Base-by-base conservation (phyloP, 2,329 filamentous ascomycete genomes). In the Graphium sp. region DNA sequence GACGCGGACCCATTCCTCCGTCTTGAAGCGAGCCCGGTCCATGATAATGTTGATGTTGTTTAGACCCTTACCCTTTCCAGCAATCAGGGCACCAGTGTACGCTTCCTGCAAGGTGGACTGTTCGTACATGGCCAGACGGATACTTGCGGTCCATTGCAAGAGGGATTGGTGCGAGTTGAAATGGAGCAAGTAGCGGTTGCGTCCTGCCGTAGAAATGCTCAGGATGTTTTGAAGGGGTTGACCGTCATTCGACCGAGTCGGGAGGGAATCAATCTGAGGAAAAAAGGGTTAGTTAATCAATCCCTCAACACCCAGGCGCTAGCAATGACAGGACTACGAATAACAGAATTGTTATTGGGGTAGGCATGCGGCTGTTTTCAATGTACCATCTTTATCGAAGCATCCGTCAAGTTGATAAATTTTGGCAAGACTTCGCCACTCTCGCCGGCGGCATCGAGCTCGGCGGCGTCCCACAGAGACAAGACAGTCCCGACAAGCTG, bases 381-480 rank as follows among this genome's bases (percentile, higher is more conserved):
- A 35, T 53, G 40, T 64, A 94, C 89, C 84, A 95, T 94, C 53
- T 92, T 93, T 41, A 98, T 84, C 0, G 89, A 93, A 13, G 89
- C 89, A 62, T 98, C 89, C 6, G 89, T 92, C 34, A 98, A 56
- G 46, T 98, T 98, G 50, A 98, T 85, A 48, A 94, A 98, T 28
- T 81, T 89, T 18, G 84, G 83, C 23, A 87, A 59, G 26, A 92
- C 80, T 45, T 92, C 81, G 38, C 75, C 79, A 42, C 89, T 73
- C 41, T 83, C 76, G 20, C 81, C 83, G 9, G 82, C 85, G 22
- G 73, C 74, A 55, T 98, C 89, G 33, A 95, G 64, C 48, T 89
- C 84, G 37, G 80, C 74, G 15, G 87, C 85, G 53, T 98, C 87
- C 89, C 89, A 98, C 28, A 95, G 58, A 6, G 89, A 94, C 32